Evolutionary conservation across 208 protist species (phyloP).

Genomic region (Crithidia brevicula): DNA sequence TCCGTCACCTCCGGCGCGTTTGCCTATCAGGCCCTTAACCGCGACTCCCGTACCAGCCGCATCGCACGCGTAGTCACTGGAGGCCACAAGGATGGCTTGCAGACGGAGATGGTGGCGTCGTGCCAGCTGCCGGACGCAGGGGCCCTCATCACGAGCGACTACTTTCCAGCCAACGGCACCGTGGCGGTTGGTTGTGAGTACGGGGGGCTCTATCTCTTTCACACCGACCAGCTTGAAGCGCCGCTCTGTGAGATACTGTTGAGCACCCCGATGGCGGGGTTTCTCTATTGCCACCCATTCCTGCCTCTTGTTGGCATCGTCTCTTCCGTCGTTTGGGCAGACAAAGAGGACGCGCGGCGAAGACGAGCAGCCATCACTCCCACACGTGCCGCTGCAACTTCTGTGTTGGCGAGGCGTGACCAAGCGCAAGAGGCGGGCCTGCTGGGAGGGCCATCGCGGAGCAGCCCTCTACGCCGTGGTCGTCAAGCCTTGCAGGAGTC

Average conservation of each 20-base stretch:
- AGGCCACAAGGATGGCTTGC: conserved; percentile 44
- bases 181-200: conserved; percentile 65
- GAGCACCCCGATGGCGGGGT: conserved; percentile 26
- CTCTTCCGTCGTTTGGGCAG: conserved; percentile 35
- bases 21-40: conserved; percentile 34
- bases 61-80: conserved; percentile 30
- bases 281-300: conserved; percentile 83
- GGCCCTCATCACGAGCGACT: conserved; percentile 71
- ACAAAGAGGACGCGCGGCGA: background rate
- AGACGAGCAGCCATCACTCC: background rate
- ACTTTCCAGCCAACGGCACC: conserved; percentile 62
- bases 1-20: conserved; percentile 28
- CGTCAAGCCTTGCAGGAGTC: background rate
- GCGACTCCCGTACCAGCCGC: conserved; percentile 18
- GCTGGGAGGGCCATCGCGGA: too few relatives aligned
- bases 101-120: conserved; percentile 32
- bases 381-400: background rate
- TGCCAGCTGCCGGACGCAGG: conserved; percentile 49
- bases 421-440: too few relatives aligned
- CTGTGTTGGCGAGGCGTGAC: background rate
- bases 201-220: conserved; percentile 54
- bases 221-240: conserved; percentile 43
- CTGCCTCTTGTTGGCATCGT: conserved; percentile 70
- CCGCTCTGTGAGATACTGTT: conserved; percentile 54
- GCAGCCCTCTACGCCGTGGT: background rate